These are phyloP conservation scores for Chlorella sp. DNA, from an alignment of 139 green algal species.

Conservation along the genomic window DNA sequence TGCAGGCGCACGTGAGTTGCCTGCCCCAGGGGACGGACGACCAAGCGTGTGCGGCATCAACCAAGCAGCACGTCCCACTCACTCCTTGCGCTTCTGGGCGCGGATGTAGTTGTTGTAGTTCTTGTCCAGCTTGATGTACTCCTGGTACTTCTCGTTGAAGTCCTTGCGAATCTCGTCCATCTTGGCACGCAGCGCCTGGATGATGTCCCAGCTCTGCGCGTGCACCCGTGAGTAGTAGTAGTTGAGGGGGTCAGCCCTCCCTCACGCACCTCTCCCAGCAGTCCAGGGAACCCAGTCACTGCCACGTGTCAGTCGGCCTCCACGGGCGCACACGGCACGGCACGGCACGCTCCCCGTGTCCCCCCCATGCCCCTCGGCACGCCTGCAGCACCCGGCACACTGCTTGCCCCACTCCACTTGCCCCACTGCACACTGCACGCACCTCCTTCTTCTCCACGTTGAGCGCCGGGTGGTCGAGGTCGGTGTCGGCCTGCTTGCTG, in stretches of 20 bases:
- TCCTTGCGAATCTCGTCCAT: conserved; percentile 29
- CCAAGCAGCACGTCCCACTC: too few species aligned
- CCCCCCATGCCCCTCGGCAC: too few species aligned
- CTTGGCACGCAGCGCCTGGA: conserved; percentile 27
- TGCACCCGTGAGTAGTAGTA: neutral
- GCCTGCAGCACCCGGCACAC: too few species aligned
- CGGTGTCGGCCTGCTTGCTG: conserved; percentile 13
- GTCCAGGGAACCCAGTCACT: too few species aligned
- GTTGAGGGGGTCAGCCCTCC: too few species aligned
- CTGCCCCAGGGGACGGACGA: too few species aligned
- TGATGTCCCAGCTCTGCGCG: conserved; percentile 20
- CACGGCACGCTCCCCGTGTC: too few species aligned
- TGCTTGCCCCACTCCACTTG: neutral
- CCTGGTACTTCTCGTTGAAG: conserved; percentile 36
- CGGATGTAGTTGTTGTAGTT: conserved; percentile 29
- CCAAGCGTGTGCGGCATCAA: too few species aligned
- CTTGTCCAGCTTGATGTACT: conserved; percentile 35
- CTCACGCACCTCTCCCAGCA: too few species aligned
- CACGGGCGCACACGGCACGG: too few species aligned
- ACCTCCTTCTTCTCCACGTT: conserved; percentile 29
- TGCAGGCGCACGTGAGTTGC: too few species aligned
- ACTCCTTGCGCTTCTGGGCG: conserved; percentile 19
- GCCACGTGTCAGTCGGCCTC: too few species aligned
- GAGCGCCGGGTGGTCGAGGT: conserved; percentile 27
- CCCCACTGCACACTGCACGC: conserved; percentile 5